A percentile compares a stretch with the other conserved stretches of the same genome.
phyloP scores from a whole-genome alignment of 1,284 basidiomycete species.

The Cryptococcus jaspeensis region DNA sequence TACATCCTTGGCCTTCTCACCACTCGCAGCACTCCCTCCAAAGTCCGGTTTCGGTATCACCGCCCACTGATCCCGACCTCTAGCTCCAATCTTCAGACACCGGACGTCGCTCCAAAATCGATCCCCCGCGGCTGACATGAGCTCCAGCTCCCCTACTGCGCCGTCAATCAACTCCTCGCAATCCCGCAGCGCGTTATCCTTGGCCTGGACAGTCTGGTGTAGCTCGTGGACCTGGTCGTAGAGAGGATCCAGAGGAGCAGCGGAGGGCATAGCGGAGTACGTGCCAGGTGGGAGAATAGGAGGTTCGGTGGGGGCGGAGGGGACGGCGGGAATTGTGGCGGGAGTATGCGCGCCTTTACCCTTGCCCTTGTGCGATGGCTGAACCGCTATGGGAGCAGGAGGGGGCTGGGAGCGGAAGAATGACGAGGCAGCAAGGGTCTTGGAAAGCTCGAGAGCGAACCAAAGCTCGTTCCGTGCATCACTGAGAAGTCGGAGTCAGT shows the following conservation, averaged over 20 bases:
- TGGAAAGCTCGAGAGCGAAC: conserved; percentile 43
- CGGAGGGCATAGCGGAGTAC: conserved; percentile 21
- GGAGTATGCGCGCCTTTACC: conserved; percentile 10
- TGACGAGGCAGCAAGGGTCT: conserved; percentile 31
- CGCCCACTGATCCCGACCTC: conserved; percentile 38
- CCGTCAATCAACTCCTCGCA: conserved; percentile 42
- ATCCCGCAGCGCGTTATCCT: conserved; percentile 39
- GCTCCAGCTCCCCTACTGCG: conserved; percentile 41
- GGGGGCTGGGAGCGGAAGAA: conserved; percentile 34
- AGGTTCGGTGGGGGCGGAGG: conserved; percentile 18
- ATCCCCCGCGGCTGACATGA: conserved; percentile 34
- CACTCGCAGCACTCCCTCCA: conserved; percentile 10
- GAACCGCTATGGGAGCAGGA: conserved; percentile 16
- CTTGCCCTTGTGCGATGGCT: not conserved
- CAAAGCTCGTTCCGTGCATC: conserved; percentile 47
- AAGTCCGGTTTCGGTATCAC: conserved; percentile 46
- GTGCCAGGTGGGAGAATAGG: conserved; percentile 37
- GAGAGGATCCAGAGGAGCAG: conserved; percentile 9
- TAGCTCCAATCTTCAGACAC: conserved; percentile 25
- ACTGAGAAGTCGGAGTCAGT: conserved; percentile 15
- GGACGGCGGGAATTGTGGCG: not conserved
- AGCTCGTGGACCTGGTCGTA: conserved; percentile 29
- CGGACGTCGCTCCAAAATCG: conserved; percentile 36
- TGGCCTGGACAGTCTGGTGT: conserved; percentile 36
- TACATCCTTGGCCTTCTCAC: conserved; percentile 43